Evolutionary conservation across 257 asterid species (phyloP), one percentile per base, ranked within the genome.

Genomic region (Lavandula angustifolia): DNA sequence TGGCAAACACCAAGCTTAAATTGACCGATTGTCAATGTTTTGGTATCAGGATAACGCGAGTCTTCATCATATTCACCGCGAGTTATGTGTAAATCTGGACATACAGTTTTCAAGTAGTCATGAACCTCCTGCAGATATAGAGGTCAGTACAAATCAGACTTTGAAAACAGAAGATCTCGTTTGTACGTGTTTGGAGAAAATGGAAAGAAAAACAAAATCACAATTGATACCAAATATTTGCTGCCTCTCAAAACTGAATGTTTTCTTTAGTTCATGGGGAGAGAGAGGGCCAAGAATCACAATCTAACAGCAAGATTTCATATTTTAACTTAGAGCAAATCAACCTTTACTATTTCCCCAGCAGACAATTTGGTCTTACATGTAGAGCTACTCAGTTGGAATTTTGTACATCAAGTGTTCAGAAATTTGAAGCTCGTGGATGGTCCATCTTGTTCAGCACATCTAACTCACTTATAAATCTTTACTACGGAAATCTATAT

Each of bases 51-150:
- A 67, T 92, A 89, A 56, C 90, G 94, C 6, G 92, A 48, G 22
- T 89, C 95, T 84, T 86, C 98, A 33, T 92, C 98, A 66, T 87
- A 92, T 70, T 92, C 98, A 38, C 98, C 96, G 37, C 92, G 87
- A 67, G 96, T 76, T 42, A 92, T 87, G 79, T 92, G 95, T 75
- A 92, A 73, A 76, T 87, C 94, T 0, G 96, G 89, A 67, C 96
- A 92, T 69, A 92, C 79, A 46, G 87, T 89, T 87, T 75, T 92
- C 71, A 92, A 76, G 85, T 89, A 92, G 76, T 92, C 96, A 75
- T 89, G 96, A 79, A 92, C 87, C 79, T 92, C 98, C 98, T 89
- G 84, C 73, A 73, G 35, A 66, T 46, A 67, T 14, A 41, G 58
- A 22, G 27, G 27, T 22, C 27, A 22, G 27, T 22, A 22, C 27